Base-by-base conservation (phyloP, 2,329 filamentous ascomycete genomes). In the Aspergillus amoenus region DNA sequence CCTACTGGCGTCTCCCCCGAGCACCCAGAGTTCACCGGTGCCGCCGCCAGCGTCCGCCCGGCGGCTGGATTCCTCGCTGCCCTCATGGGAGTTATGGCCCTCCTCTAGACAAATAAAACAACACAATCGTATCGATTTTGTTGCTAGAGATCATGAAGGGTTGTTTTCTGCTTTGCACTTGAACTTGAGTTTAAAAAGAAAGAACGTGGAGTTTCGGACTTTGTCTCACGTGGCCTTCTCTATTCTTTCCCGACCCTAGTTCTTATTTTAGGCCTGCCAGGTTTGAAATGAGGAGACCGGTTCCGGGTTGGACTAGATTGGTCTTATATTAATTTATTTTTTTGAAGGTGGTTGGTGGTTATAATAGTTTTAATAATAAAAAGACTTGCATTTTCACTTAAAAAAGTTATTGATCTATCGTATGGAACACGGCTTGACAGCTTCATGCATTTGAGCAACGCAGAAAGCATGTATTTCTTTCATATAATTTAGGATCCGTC, bases 51-150 rank as follows among this genome's bases (percentile, higher is more conserved):
- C 60, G 63, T 70, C 60, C 68, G 74, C 68, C 72, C 72, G 44
- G 64, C 68, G 55, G 70, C 62, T 54, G 73, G 73, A 51, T 61
- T 76, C 60, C 63, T 75, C 60, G 71, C 69, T 55, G 74, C 68
- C 63, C 60, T 74, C 52, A 66, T 75, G 56, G 73, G 67, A 43
- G 46, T 74, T 58, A 73, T 75, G 66, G 72, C 70, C 62, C 61
- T 76, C 47, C 68, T 76, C 58, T 76, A 74, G 69, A 67, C 56
- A 52, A 56, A 17, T 45, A 21, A 21, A 21, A 39, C 22, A 34
- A 11, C 15, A 21, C 40, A 47, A 24, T 49, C 34, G 8, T 30
- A 6, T 30, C 8, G 22, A 30, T 17, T 27, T 24, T 30, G 43
- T 45, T 27, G 13, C 15, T 24, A 30, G 34, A 24, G 9, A 15